These are phyloP conservation scores for Trichosporon sp. DNA, from an alignment of 1,284 basidiomycete genomes.

Conservation along the genomic window DNA sequence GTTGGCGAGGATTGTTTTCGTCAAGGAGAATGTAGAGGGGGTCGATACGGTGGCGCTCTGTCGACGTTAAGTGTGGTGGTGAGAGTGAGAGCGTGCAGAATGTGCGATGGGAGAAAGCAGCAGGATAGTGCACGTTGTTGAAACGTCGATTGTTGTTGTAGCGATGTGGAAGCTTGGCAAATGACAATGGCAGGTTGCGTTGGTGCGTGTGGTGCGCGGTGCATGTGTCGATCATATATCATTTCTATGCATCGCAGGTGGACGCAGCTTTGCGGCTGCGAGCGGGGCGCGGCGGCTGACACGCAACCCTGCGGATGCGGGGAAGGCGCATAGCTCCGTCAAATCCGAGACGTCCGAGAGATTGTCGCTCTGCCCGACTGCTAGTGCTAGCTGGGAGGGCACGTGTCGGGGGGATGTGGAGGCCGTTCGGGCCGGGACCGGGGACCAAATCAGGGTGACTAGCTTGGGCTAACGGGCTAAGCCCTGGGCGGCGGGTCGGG, in stretches of 20 bases:
- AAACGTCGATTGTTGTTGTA: no score
- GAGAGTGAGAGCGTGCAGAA: background rate
- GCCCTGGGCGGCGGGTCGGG: background rate
- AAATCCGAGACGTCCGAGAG: constrained; percentile 1
- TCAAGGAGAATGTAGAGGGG: background rate
- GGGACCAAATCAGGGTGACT: background rate
- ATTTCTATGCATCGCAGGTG: no score
- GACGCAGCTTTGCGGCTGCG: background rate
- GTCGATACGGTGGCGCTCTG: background rate
- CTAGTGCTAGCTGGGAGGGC: background rate
- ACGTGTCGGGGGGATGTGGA: background rate
- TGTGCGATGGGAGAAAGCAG: background rate
- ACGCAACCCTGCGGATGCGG: constrained; percentile 2
- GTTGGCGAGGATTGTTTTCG: background rate
- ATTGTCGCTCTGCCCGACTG: background rate
- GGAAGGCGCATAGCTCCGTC: background rate
- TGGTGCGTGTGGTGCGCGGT: no score
- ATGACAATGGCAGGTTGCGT: background rate
- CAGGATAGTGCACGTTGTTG: no score
- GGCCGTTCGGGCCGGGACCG: background rate
- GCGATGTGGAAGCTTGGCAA: background rate
- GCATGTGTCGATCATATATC: background rate
- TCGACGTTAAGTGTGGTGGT: background rate
- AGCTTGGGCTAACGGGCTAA: background rate
- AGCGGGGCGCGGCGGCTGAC: background rate